Conservation (phyloP, 2,329 filamentous ascomycete species). For the Paecilomyces fulvus region DNA sequence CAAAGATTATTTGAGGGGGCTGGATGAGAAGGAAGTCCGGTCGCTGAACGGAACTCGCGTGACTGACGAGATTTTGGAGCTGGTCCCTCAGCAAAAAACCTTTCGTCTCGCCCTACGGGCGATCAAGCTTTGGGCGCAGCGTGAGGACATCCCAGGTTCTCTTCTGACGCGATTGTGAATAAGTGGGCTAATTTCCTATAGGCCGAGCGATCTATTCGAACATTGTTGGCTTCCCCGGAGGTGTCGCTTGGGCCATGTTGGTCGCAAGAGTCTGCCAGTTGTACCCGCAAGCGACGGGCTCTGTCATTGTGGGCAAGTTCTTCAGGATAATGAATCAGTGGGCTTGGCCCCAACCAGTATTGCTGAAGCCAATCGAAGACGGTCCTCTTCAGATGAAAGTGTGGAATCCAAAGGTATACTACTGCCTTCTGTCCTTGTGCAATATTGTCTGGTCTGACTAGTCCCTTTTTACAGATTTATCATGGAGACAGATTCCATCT, state of each 20-base stretch:
- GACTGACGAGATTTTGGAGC: conserved; percentile 79
- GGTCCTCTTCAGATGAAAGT: conserved; percentile 73
- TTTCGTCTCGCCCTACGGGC: conserved; percentile 84
- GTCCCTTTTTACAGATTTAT: conserved; percentile 52
- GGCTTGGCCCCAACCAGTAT: conserved; percentile 89
- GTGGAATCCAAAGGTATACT: conserved; percentile 79
- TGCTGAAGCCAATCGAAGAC: conserved; percentile 80
- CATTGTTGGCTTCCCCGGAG: conserved; percentile 91
- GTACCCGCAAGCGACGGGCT: conserved; percentile 84
- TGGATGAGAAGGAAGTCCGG: conserved; percentile 78
- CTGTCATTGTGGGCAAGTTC: conserved; percentile 86
- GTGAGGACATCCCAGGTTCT: conserved; percentile 23
- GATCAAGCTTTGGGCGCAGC: conserved; percentile 94
- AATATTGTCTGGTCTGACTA: background rate
- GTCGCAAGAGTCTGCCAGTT: conserved; percentile 93
- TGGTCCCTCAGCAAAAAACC: conserved; percentile 82
- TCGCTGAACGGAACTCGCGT: conserved; percentile 92
- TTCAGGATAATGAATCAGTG: conserved; percentile 85
- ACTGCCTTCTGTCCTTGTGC: background rate
- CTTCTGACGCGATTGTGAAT: background rate
- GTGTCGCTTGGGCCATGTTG: conserved; percentile 97
- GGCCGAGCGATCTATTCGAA: conserved; percentile 88
- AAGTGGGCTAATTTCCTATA: conserved; percentile 15
- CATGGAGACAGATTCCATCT: conserved; percentile 73
- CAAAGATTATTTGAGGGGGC: conserved; percentile 71